Conservation (phyloP, 805 yeast species). For the Isabelozyma heimii region DNA sequence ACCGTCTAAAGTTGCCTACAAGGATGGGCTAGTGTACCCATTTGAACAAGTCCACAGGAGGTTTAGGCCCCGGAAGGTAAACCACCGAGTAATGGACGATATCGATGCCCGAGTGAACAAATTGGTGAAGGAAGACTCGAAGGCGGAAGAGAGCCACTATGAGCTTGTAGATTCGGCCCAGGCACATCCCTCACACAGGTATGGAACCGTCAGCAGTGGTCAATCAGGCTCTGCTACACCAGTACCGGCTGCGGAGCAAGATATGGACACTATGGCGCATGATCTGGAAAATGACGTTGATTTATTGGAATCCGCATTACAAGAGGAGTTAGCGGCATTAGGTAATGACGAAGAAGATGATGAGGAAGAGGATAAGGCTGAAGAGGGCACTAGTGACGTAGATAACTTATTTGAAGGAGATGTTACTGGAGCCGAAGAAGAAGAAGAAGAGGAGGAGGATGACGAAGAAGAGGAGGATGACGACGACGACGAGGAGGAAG, state of each 20-base stretch:
- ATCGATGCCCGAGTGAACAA: conserved; percentile 79
- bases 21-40: conserved; percentile 86
- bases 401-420: conserved; percentile 35
- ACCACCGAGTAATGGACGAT: conserved; percentile 68
- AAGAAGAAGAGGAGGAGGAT: conserved; percentile 50
- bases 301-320: conserved; percentile 2
- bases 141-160: conserved; percentile 76
- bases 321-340: conserved; percentile 4
- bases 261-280: neutral
- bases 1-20: conserved; percentile 49
- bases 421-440: conserved; percentile 36
- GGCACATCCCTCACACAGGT: conserved; percentile 22
- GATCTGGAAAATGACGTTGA: conserved; percentile 1
- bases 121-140: conserved; percentile 70
- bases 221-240: conserved; percentile 30
- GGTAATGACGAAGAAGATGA: conserved; percentile 11
- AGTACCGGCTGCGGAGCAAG: conserved; percentile 13
- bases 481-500: conserved; percentile 51
- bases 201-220: conserved; percentile 17
- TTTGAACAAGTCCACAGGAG: conserved; percentile 66
- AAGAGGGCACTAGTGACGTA: conserved; percentile 33
- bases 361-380: conserved; percentile 28
- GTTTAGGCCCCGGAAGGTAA: conserved; percentile 68
- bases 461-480: conserved; percentile 50
- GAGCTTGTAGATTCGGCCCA: conserved; percentile 64